phyloP scores from a whole-genome alignment of 352 stramenopile species.

The Pythium dissotocum region DNA sequence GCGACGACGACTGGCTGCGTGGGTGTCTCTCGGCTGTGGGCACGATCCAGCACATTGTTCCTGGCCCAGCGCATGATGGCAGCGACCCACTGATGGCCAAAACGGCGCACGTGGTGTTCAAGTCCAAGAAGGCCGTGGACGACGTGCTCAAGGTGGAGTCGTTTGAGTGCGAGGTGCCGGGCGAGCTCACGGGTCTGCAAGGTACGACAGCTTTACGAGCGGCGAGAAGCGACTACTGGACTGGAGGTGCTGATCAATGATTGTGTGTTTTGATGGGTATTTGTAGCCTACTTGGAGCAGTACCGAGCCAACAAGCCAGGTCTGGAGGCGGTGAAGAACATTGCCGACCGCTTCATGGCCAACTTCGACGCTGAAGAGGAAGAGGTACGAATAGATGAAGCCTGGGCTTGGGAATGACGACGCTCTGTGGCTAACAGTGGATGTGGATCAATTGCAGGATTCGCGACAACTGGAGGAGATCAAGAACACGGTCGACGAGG shows the following conservation, averaged over 20 bases:
- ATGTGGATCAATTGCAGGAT: slow-evolving; percentile 36
- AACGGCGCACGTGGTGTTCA: slow-evolving; percentile 76
- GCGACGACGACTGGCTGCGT: slow-evolving; percentile 60
- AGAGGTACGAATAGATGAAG: slow-evolving; percentile 32
- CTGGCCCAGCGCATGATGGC: slow-evolving; percentile 21
- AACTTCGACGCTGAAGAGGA: slow-evolving; percentile 73
- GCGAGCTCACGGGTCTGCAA: slow-evolving; percentile 34
- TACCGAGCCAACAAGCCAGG: slow-evolving; percentile 74
- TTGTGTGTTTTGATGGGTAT: slow-evolving; percentile 1
- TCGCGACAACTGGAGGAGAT: slow-evolving; percentile 60
- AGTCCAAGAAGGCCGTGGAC: slow-evolving; percentile 53
- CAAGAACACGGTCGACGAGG: slow-evolving; percentile 80
- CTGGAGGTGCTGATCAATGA: neutral
- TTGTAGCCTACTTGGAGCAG: slow-evolving; percentile 48
- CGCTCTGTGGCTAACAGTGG: neutral
- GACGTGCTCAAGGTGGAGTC: slow-evolving; percentile 48
- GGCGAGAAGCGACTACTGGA: neutral
- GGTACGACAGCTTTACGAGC: slow-evolving; percentile 20
- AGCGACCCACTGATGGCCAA: slow-evolving; percentile 33
- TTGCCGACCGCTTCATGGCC: slow-evolving; percentile 77
- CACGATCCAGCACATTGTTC: slow-evolving; percentile 62
- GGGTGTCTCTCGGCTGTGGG: slow-evolving; percentile 49
- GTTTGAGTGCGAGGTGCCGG: slow-evolving; percentile 37
- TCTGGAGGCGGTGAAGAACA: slow-evolving; percentile 58
- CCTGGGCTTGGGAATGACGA: no score